These are phyloP conservation scores for Lippia alba DNA, from an alignment of 305 asterid species.

Conservation along the genomic window DNA sequence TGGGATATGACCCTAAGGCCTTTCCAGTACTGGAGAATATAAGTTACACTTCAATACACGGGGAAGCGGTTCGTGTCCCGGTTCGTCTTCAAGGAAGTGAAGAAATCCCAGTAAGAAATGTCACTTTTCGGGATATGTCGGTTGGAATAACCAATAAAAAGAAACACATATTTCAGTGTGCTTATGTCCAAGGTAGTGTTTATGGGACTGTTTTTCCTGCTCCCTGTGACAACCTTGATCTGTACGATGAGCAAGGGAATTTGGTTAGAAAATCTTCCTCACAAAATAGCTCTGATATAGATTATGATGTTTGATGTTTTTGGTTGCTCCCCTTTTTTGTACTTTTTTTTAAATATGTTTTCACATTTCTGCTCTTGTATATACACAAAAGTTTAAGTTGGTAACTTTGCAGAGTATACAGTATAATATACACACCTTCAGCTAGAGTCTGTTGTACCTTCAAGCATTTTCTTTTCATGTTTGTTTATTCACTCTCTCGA, in stretches of 20 bases:
- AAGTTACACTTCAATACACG: constrained; percentile 72
- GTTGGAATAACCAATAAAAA: constrained; percentile 69
- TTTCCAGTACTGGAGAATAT: constrained; percentile 70
- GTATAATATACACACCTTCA: not conserved
- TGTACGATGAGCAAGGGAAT: constrained; percentile 69
- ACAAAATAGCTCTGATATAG: constrained; percentile 75
- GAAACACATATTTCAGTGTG: constrained; percentile 85
- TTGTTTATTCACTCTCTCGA: not conserved
- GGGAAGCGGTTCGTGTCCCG: constrained; percentile 85
- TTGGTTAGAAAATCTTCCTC: constrained; percentile 55
- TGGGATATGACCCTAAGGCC: constrained; percentile 73
- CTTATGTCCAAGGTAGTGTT: constrained; percentile 73
- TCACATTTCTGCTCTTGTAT: constrained; percentile 21
- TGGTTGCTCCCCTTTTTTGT: not conserved
- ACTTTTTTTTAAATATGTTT: not conserved
- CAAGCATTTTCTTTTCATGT: constrained; percentile 2
- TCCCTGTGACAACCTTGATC: constrained; percentile 82
- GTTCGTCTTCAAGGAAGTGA: constrained; percentile 81
- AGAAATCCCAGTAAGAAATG: constrained; percentile 66
- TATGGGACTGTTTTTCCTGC: constrained; percentile 75
- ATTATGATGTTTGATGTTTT: constrained; percentile 62
- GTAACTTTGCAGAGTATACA: not conserved
- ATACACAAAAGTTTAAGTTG: constrained; percentile 13
- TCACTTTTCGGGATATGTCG: constrained; percentile 70
- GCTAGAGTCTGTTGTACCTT: not conserved